Base-by-base conservation (phyloP, 2,329 filamentous ascomycete species). In the Malbranchea cinnamomea region DNA sequence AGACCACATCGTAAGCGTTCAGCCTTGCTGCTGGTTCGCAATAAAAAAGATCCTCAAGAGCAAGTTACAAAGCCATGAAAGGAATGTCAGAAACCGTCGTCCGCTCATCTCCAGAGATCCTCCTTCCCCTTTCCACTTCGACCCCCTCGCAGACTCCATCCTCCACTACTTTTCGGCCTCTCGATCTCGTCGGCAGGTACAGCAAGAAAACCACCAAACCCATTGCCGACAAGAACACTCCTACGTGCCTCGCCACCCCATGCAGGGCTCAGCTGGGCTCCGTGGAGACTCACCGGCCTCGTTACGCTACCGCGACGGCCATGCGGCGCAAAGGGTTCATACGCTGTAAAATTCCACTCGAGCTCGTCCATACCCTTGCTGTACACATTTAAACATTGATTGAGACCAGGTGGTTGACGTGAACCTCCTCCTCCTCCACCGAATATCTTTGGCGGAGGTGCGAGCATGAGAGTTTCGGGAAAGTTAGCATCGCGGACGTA, bases 401-500 rank as follows among this genome's bases (percentile, higher is more conserved):
- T 57, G 38, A 77, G 59, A 6, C 51, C 49, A 4, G 38, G 35
- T 11, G 40, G 30, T 22, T 14, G 35, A 20, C 45, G 47, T 2
- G 49, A 43, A 0, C 45, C 45, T 5, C 30, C 36, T 10, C 47
- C 47, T n/a, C 45, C 48, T 7, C 48, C 48, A 1, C 60, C 62
- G 37, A 68, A 71, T 1, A 63, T 53, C 5, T 63, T 59, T 1
- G 60, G 62, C 2, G 80, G 77, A 2, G 78, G 78, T 1, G 74
- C 69, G 5, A 87, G 63, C 9, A 84, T 66, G 4, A 94, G 69
- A 7, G 76, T 67, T 41, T 92, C 82, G 2, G 84, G 75, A 49
- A 95, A 93, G 28, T 71, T 65, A 15, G 78, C 71, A 45, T 94
- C 84, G 29, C 82, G 78, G 11, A 94, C 87, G 49, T 91, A 94